phyloP scores from a whole-genome alignment of 331 rosid genomes.

The Pyrus hybrid region DNA sequence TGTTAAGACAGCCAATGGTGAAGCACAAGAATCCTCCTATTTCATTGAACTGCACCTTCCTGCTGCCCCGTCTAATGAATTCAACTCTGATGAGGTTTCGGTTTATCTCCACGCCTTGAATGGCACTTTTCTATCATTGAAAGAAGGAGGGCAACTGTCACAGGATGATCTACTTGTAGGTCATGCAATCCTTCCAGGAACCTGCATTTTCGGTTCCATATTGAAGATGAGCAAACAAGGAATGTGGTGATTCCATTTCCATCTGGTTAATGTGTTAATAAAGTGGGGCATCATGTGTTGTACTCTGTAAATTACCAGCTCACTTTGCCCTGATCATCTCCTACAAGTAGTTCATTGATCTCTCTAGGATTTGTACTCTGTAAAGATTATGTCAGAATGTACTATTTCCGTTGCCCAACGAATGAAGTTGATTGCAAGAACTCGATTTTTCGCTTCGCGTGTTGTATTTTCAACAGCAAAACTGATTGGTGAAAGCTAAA shows the following conservation, averaged over 20 bases:
- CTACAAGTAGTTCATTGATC: conserved; percentile 12
- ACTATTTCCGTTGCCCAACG: background rate
- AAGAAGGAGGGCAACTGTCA: conserved; percentile 31
- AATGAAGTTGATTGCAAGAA: conserved; percentile 15
- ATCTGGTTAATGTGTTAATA: conserved; percentile 13
- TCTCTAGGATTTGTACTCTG: background rate
- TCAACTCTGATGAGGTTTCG: conserved; percentile 28
- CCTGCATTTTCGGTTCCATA: conserved; percentile 17
- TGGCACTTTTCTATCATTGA: conserved; percentile 44
- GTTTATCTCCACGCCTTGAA: conserved; percentile 40
- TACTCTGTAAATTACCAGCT: conserved; percentile 15
- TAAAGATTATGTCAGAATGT: background rate
- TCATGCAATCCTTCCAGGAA: conserved; percentile 6
- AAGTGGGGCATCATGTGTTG: background rate
- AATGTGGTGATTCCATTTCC: conserved; percentile 44
- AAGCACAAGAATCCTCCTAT: conserved; percentile 23
- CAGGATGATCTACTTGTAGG: conserved; percentile 40
- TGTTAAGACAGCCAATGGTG: conserved; percentile 4
- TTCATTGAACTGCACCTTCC: conserved; percentile 64
- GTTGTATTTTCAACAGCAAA: background rate
- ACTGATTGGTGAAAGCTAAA: background rate
- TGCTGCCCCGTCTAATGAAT: conserved; percentile 26
- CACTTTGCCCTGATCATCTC: background rate
- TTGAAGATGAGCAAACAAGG: conserved; percentile 89
- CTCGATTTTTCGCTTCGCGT: background rate